Percentiles rank a stretch among this genome's conserved stretches.
phyloP scores from a whole-genome alignment of 106 monocot genomes.

The Phalaenopsis aphrodite region DNA sequence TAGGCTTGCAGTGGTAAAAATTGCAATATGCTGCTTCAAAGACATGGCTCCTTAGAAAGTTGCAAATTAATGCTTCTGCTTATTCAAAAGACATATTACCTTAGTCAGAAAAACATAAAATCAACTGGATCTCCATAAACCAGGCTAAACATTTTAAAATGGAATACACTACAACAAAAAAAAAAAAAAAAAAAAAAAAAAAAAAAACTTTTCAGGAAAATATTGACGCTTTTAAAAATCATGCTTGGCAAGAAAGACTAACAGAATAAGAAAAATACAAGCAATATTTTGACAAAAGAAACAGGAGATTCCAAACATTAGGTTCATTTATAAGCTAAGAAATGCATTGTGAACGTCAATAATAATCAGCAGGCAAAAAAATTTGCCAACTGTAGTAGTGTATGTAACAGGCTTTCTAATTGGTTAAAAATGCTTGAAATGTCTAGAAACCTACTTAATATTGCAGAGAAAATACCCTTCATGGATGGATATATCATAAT shows the following conservation, averaged over 20 bases:
- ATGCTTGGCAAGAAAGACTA: neutral
- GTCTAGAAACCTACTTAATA: neutral
- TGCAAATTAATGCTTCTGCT: neutral
- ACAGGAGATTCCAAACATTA: neutral
- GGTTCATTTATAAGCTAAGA: neutral
- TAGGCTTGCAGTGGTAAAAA: slow-evolving; percentile 56
- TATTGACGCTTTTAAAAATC: neutral
- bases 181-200: neutral
- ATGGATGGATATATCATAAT: neutral
- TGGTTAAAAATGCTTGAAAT: neutral
- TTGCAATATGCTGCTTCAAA: slow-evolving; percentile 38
- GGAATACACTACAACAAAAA: neutral
- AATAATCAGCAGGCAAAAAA: neutral
- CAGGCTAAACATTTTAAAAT: neutral
- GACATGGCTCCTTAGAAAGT: neutral
- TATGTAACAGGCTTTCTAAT: neutral
- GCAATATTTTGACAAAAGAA: neutral
- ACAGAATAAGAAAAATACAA: neutral
- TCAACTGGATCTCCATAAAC: neutral
- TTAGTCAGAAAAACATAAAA: neutral
- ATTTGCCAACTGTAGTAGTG: neutral
- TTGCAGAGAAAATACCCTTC: neutral
- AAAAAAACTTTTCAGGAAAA: neutral
- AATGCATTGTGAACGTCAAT: neutral
- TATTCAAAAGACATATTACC: neutral